A percentile compares a stretch with the other conserved stretches of the same genome.
phyloP scores from a whole-genome alignment of 495 filamentous ascomycete genomes.

The Aspergillus avenaceus region DNA sequence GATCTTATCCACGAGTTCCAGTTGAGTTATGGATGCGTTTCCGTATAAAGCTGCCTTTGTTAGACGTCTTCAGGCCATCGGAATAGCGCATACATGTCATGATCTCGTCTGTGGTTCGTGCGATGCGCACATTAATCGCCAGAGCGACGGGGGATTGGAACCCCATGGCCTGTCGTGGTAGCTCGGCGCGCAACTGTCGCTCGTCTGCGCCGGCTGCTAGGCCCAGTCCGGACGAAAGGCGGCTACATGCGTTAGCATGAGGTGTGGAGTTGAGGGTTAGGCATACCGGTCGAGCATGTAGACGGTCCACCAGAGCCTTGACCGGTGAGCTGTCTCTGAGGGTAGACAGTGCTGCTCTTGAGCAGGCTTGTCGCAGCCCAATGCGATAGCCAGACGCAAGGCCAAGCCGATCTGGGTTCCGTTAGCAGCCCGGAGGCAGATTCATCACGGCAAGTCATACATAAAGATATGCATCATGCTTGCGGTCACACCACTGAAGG shows the following conservation, averaged over 20 bases:
- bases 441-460: constrained; percentile 3
- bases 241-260: constrained; percentile 7
- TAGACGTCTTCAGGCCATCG: not conserved
- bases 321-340: constrained; percentile 15
- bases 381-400: constrained; percentile 18
- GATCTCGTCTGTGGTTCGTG: constrained; percentile 20
- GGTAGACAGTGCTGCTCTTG: constrained; percentile 16
- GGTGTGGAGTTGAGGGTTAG: not conserved
- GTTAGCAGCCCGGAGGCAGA: not conserved
- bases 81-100: constrained; percentile 16
- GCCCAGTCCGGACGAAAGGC: constrained; percentile 19
- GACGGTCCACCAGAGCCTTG: constrained; percentile 22
- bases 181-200: constrained; percentile 13
- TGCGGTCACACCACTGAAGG: constrained; percentile 22
- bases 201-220: constrained; percentile 23
- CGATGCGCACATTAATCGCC: constrained; percentile 20
- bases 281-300: constrained; percentile 22
- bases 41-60: constrained; percentile 15
- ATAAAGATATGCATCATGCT: constrained; percentile 22
- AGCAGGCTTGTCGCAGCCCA: constrained; percentile 16
- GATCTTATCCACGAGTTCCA: constrained; percentile 16
- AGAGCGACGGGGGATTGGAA: constrained; percentile 20
- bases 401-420: constrained; percentile 17
- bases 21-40: constrained; percentile 18
- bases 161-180: constrained; percentile 13